These are phyloP conservation scores for Kodamaea kakaduensis DNA, from an alignment of 805 yeast species.

Conservation along the genomic window DNA sequence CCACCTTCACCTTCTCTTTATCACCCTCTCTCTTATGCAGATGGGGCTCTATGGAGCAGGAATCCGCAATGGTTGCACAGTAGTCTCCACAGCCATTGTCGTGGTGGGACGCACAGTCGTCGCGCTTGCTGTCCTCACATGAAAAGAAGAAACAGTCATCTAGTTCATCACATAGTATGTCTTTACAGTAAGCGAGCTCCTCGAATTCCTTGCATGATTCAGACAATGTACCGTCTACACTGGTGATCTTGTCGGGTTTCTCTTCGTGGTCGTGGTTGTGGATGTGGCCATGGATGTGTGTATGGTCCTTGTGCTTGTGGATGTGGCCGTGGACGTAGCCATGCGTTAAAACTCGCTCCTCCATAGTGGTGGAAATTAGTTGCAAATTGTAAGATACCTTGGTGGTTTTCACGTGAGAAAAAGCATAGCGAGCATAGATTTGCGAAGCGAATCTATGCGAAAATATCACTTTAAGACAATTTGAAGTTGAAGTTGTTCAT, in stretches of 20 bases:
- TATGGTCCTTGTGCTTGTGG: slow-evolving; percentile 56
- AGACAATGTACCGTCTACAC: not conserved
- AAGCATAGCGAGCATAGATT: too few relatives aligned
- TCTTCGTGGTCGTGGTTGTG: slow-evolving; percentile 44
- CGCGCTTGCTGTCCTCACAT: slow-evolving; percentile 25
- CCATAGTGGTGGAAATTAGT: slow-evolving; percentile 1
- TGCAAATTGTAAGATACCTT: slow-evolving; percentile 6
- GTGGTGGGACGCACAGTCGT: slow-evolving; percentile 2
- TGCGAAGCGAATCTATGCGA: too few relatives aligned
- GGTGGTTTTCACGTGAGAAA: slow-evolving; percentile 7
- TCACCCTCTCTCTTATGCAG: slow-evolving; percentile 1
- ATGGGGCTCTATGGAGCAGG: slow-evolving; percentile 6
- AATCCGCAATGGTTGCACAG: slow-evolving; percentile 8
- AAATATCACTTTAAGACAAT: too few relatives aligned
- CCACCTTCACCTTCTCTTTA: too few relatives aligned
- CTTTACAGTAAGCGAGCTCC: slow-evolving; percentile 31
- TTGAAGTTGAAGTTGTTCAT: too few relatives aligned
- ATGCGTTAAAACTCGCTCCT: slow-evolving; percentile 26
- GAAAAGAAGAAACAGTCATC: slow-evolving; percentile 40
- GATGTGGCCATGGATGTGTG: slow-evolving; percentile 66
- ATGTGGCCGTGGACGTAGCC: slow-evolving; percentile 69
- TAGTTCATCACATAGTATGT: slow-evolving; percentile 40
- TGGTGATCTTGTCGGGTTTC: slow-evolving; percentile 5
- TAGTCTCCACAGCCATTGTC: slow-evolving; percentile 6
- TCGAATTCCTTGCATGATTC: slow-evolving; percentile 30